phyloP scores from a whole-genome alignment of 2,329 filamentous ascomycete species.

The Diplodia seriata region DNA sequence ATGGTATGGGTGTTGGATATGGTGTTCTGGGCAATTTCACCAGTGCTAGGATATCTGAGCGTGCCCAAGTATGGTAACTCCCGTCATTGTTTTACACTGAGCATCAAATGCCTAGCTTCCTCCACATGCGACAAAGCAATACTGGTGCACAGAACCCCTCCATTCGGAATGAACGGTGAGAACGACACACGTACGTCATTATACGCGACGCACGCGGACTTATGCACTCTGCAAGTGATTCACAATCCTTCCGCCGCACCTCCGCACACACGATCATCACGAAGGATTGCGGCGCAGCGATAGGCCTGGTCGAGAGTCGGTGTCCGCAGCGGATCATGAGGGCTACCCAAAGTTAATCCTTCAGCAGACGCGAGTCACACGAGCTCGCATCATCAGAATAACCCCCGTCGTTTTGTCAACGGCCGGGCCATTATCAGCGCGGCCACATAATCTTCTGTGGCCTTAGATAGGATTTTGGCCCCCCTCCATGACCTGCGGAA shows the following conservation, averaged over 20 bases:
- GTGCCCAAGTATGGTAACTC: background rate
- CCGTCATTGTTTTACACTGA: background rate
- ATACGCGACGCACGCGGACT: background rate
- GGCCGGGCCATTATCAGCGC: too few species aligned
- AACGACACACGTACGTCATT: background rate
- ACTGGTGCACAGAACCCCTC: background rate
- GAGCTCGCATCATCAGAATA: too few species aligned
- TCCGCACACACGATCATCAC: background rate
- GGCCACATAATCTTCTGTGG: too few species aligned
- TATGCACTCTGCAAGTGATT: constrained; percentile 1
- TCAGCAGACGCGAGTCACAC: too few species aligned
- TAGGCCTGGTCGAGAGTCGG: background rate
- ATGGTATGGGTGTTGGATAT: background rate
- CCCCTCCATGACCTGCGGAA: too few species aligned
- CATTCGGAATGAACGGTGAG: background rate
- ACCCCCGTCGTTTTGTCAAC: too few species aligned
- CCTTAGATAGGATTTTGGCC: too few species aligned
- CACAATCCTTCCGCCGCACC: background rate
- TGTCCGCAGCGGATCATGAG: background rate
- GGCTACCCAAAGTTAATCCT: background rate
- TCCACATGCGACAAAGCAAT: background rate
- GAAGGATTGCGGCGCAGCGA: background rate
- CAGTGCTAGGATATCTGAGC: background rate
- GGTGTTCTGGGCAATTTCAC: background rate
- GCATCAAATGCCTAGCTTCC: background rate